phyloP scores from a whole-genome alignment of 2,329 filamentous ascomycete genomes.

The Cadophora luteo-olivacea region DNA sequence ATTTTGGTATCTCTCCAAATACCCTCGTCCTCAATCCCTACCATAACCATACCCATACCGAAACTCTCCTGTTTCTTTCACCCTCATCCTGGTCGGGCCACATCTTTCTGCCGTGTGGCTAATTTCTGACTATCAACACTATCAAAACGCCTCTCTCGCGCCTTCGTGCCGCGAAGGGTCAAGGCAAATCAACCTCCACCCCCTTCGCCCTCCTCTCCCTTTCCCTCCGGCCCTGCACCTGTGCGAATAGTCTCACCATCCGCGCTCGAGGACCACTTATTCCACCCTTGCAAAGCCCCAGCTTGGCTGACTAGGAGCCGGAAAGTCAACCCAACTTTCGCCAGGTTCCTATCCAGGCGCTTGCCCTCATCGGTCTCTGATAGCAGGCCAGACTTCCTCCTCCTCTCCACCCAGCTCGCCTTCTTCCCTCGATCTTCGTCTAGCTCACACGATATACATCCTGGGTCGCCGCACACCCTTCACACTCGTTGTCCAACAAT shows the following conservation, averaged over 20 bases:
- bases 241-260: conserved; percentile 17
- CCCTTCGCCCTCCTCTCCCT: neutral
- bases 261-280: conserved; percentile 19
- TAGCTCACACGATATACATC: conserved; percentile 38
- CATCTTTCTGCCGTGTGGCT: neutral
- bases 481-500: conserved; percentile 34
- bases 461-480: conserved; percentile 32
- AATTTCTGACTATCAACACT: conserved; percentile 10
- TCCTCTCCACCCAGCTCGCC: conserved; percentile 20
- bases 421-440: conserved; percentile 30
- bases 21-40: neutral
- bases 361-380: conserved; percentile 27
- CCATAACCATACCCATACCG: neutral
- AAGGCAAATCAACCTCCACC: conserved; percentile 22
- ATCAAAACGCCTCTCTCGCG: conserved; percentile 23
- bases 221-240: conserved; percentile 13
- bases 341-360: conserved; percentile 20
- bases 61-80: no score
- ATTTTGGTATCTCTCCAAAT: neutral
- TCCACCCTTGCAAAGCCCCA: conserved; percentile 16
- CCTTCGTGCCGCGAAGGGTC: conserved; percentile 18
- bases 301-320: conserved; percentile 16
- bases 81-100: neutral
- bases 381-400: conserved; percentile 28
- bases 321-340: conserved; percentile 14